Evolutionary conservation across 495 filamentous ascomycete species (phyloP).

Genomic region (Evansstolkia leycettana): DNA sequence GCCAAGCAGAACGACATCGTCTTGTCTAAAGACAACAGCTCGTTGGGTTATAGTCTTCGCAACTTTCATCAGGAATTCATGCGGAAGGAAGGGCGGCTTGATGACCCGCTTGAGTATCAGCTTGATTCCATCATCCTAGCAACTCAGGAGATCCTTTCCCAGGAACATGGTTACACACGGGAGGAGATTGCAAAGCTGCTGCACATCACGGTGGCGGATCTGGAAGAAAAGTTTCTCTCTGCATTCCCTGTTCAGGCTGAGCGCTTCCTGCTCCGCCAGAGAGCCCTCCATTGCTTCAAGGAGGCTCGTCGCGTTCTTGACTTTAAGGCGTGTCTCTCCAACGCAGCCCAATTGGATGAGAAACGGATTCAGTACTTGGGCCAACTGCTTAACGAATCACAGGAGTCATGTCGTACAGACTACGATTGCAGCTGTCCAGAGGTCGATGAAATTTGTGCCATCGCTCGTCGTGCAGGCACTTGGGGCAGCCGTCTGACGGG

Average conservation of each 20-base stretch:
- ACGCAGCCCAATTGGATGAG: slow-evolving; percentile 37
- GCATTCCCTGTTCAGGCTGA: slow-evolving; percentile 81
- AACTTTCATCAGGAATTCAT: slow-evolving; percentile 80
- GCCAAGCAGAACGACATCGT: slow-evolving; percentile 48
- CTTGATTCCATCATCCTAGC: slow-evolving; percentile 56
- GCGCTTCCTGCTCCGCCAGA: slow-evolving; percentile 74
- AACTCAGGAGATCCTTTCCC: slow-evolving; percentile 47
- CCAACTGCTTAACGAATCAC: slow-evolving; percentile 79
- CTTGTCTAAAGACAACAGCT: slow-evolving; percentile 68
- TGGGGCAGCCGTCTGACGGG: slow-evolving; percentile 85
- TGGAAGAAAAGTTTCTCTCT: slow-evolving; percentile 63
- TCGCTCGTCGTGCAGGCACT: slow-evolving; percentile 65
- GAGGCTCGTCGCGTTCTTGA: slow-evolving; percentile 79
- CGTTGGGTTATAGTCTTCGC: slow-evolving; percentile 70
- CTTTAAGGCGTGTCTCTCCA: slow-evolving; percentile 61
- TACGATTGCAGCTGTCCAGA: slow-evolving; percentile 89
- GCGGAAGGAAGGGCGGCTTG: slow-evolving; percentile 43
- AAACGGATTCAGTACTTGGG: slow-evolving; percentile 61
- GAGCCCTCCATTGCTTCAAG: slow-evolving; percentile 78
- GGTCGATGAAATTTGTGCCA: slow-evolving; percentile 72
- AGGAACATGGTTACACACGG: slow-evolving; percentile 75
- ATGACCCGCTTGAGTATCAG: slow-evolving; percentile 47
- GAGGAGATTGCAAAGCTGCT: slow-evolving; percentile 73
- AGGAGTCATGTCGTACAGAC: slow-evolving; percentile 66
- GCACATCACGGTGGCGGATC: slow-evolving; percentile 51